phyloP scores from a whole-genome alignment of 2,329 filamentous ascomycete genomes.

The Xylariaceae sp. region DNA sequence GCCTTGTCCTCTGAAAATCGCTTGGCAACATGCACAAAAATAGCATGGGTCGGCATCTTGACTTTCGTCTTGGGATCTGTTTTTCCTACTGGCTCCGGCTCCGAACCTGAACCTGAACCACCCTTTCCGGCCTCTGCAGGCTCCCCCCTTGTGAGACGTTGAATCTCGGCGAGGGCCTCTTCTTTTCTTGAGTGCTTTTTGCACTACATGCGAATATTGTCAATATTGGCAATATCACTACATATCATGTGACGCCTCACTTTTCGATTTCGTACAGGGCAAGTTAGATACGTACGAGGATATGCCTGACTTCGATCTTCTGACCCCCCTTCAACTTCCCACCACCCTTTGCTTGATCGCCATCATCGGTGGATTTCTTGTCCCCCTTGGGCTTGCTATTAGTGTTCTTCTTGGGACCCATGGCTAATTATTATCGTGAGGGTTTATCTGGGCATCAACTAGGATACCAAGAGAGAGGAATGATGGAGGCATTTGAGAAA shows the following conservation, averaged over 20 bases:
- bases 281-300: conserved; percentile 17
- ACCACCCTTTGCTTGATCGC: conserved; percentile 20
- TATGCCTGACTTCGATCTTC: conserved; percentile 22
- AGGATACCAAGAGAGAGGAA: no score
- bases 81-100: conserved; percentile 35
- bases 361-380: conserved; percentile 19
- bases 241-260: background rate
- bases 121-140: conserved; percentile 10
- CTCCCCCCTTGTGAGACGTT: conserved; percentile 18
- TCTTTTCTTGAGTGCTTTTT: conserved; percentile 76
- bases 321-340: conserved; percentile 22
- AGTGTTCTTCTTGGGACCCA: conserved; percentile 30
- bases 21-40: conserved; percentile 68
- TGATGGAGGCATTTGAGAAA: background rate
- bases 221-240: background rate
- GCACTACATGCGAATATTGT: conserved; percentile 44
- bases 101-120: background rate
- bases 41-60: conserved; percentile 38
- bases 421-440: conserved; percentile 4
- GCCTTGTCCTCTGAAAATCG: conserved; percentile 76
- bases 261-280: background rate
- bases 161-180: conserved; percentile 64
- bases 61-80: conserved; percentile 42
- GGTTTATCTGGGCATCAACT: background rate
- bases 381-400: conserved; percentile 22